Base-by-base conservation (phyloP, 495 filamentous ascomycete genomes). In the Geopyxis carbonaria region DNA sequence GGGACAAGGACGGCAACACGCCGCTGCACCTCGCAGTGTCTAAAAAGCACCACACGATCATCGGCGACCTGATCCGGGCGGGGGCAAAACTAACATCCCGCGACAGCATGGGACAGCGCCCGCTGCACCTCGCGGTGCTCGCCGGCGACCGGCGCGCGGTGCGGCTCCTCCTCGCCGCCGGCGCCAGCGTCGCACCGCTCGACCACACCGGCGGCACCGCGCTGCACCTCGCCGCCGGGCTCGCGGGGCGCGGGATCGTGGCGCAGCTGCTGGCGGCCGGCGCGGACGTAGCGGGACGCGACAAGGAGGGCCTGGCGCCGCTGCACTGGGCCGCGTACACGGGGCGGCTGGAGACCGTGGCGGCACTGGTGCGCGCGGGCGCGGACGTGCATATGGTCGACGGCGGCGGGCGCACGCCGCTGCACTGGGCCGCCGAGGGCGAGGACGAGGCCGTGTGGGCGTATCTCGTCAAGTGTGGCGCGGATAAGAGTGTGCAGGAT, bases 141-240 rank as follows among this genome's bases (percentile, higher is more conserved):
- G 34, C 20, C 10, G 34, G 16, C 16, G 4, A 16, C 6, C 11
- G 15, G 14, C 10, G 19, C 8, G 23, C 23, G 10, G 34, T 36
- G 9, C 11, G 16, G 13, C 34, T 36, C 7, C 34, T 36, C 19
- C 20, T 36, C 20, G 10, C 5, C 4, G 6, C 11, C 5, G 34
- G 34, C 23, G 34, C 34, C 16, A 22, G 23, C 16, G 20, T 36
- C 34, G 7, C 34, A 5, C 16, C 34, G 16, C 20, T 21, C 34
- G 34, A 36, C 23, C 13, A 16, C 4, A 22, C 13, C 14, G 34
- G 34, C 11, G 20, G 20, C 7, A 36, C 34, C 5, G 14, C 34
- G 10, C 34, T 36, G 34, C 34, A 36, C 15, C 34, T 36, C 7
- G 34, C 34, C n/a, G n/a, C n/a, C n/a, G n/a, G n/a, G n/a, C n/a